A percentile compares a stretch with the other conserved stretches of the same genome.
Conservation (phyloP, 2,329 filamentous ascomycete species). For the Acephala macrosclerotiorum region DNA sequence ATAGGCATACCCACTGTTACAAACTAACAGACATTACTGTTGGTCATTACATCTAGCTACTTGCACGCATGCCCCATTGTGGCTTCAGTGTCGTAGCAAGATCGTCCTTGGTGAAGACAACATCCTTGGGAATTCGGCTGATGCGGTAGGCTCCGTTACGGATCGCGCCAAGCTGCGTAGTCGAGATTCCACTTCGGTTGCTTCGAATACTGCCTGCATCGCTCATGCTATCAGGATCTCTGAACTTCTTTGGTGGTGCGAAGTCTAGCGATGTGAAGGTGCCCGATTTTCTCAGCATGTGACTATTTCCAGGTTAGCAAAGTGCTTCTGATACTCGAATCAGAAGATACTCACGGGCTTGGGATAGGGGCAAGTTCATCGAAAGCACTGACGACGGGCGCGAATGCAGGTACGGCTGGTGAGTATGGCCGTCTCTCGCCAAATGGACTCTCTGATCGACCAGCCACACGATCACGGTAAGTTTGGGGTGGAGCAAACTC, state of each 20-base stretch:
- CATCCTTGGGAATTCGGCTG: constrained; percentile 69
- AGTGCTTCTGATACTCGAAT: background rate
- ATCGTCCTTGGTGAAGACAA: constrained; percentile 71
- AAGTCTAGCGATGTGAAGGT: constrained; percentile 85
- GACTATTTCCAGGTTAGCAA: constrained; percentile 54
- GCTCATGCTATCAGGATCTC: constrained; percentile 64
- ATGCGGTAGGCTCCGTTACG: constrained; percentile 74
- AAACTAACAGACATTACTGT: constrained; percentile 34
- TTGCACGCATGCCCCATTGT: constrained; percentile 46
- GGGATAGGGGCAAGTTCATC: constrained; percentile 87
- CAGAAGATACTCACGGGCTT: constrained; percentile 76
- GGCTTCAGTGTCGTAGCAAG: constrained; percentile 54
- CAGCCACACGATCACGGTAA: constrained; percentile 72
- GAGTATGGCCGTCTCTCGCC: constrained; percentile 76
- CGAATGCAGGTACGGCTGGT: constrained; percentile 74
- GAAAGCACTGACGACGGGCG: constrained; percentile 83
- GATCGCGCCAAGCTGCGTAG: constrained; percentile 64
- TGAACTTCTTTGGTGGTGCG: constrained; percentile 78
- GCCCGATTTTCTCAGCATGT: constrained; percentile 76
- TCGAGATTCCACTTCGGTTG: constrained; percentile 69
- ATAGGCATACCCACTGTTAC: constrained; percentile 19
- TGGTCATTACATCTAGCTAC: constrained; percentile 32
- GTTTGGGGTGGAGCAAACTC: constrained; percentile 86
- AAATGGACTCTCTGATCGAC: constrained; percentile 69
- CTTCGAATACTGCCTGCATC: constrained; percentile 72